Conservation (phyloP, 352 stramenopile species). For the Globisporangium polare region DNA sequence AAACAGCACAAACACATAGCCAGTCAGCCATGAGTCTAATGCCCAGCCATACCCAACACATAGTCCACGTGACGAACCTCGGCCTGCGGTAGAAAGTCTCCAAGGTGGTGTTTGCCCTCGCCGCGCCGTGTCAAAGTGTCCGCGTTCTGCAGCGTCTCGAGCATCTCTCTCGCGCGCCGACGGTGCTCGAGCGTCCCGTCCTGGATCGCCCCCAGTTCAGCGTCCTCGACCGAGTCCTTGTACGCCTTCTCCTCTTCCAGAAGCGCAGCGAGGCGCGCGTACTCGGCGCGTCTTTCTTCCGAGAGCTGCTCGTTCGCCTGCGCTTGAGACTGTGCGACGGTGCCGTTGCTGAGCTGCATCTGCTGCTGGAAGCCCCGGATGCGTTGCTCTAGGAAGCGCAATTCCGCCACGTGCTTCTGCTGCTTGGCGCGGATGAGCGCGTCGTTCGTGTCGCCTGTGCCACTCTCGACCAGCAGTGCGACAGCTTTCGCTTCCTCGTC, state of each 20-base stretch:
- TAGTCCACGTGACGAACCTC: slow-evolving; percentile 8
- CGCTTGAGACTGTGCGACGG: background rate
- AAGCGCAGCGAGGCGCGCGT: slow-evolving; percentile 12
- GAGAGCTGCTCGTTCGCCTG: slow-evolving; percentile 8
- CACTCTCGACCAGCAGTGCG: slow-evolving; percentile 2
- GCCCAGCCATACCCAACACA: background rate
- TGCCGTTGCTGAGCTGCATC: slow-evolving; percentile 5
- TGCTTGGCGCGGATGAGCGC: slow-evolving; percentile 17
- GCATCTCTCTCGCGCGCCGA: slow-evolving; percentile 19
- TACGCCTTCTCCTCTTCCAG: slow-evolving; percentile 11
- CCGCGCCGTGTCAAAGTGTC: slow-evolving; percentile 9
- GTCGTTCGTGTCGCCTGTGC: background rate
- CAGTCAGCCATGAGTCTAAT: background rate
- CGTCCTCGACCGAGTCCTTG: slow-evolving; percentile 19
- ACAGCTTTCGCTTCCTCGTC: background rate
- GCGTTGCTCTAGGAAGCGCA: slow-evolving; percentile 22
- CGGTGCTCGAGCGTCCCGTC: slow-evolving; percentile 23
- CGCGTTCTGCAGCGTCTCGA: slow-evolving; percentile 19
- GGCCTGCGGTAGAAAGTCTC: slow-evolving; percentile 18
- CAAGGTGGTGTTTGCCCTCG: slow-evolving; percentile 22
- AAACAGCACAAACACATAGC: background rate
- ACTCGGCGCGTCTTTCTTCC: slow-evolving; percentile 15
- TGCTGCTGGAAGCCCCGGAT: slow-evolving; percentile 20
- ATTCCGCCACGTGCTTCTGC: slow-evolving; percentile 18
- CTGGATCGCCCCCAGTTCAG: slow-evolving; percentile 16